Evolutionary conservation across 176 grass and related monocot genomes (phyloP).

Genomic region (Aegilops sharonensis): DNA sequence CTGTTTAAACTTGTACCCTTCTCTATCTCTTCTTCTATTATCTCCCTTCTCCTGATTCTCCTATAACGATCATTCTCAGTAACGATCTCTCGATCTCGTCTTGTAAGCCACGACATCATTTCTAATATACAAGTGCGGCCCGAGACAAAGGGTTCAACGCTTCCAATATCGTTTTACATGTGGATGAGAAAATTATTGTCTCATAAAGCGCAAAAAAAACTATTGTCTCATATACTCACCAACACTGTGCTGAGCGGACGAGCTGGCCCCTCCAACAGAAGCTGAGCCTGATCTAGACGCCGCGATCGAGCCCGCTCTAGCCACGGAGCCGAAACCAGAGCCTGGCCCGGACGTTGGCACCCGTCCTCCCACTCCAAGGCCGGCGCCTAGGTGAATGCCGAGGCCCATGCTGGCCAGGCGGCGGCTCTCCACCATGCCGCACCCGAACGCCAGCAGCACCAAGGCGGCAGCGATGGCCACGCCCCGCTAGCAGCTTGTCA

Average conservation of each 20-base stretch:
- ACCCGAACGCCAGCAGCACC: constrained; percentile 15
- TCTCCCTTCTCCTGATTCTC: too few relatives aligned
- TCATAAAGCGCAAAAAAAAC: too few relatives aligned
- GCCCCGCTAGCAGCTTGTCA: neutral
- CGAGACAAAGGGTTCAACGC: too few relatives aligned
- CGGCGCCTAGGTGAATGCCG: constrained; percentile 2
- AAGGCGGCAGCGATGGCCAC: neutral
- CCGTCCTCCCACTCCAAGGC: neutral
- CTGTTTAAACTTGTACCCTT: too few relatives aligned
- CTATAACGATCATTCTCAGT: too few relatives aligned
- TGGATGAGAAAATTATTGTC: too few relatives aligned
- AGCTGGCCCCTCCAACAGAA: constrained; percentile 44
- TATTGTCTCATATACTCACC: too few relatives aligned
- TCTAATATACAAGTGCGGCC: too few relatives aligned
- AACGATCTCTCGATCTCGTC: too few relatives aligned
- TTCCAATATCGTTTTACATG: too few relatives aligned
- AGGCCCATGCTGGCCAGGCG: constrained; percentile 46
- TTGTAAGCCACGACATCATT: too few relatives aligned
- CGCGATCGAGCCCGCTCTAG: constrained; percentile 10
- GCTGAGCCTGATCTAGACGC: constrained; percentile 25
- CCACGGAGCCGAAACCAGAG: constrained; percentile 8
- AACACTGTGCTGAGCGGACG: neutral
- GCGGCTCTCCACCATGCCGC: constrained; percentile 25
- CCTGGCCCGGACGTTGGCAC: constrained; percentile 32
- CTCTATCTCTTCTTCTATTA: too few relatives aligned